Evolutionary conservation across 495 filamentous ascomycete species (phyloP), one percentile per base, ranked within the genome.

Genomic region (Lasiosphaeriaceae sp.): DNA sequence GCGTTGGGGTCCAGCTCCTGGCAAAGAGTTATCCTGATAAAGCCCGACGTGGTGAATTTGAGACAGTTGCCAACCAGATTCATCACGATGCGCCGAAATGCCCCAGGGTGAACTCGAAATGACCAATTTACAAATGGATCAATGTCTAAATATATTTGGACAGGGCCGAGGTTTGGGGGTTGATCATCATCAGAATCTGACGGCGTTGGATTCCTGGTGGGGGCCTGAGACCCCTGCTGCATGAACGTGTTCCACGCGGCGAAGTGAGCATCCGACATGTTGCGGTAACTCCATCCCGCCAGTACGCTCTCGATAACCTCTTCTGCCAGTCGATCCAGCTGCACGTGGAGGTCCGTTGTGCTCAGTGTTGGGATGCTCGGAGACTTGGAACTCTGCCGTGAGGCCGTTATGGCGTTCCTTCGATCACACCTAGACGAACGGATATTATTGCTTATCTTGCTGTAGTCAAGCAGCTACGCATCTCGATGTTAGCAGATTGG

Each of bases 1-100:
- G 17, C 54, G 44, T 54, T 66, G 21, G 68, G 66, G 44, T 58
- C 55, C 57, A 73, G 67, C 3, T 76, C 65, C 19, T 81, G 76
- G 31, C 74, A 76, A n/a, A 90, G 64, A 1, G 70, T 79, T 17
- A 94, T 66, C 2, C 76, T 76, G 39, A 94, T 86, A 50, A 76
- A 84, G 3, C 90, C 90, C 1, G 72, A 69, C 6, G 78, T 78
- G 7, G 85, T 90, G 61, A 89, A 92, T 59, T 94, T 94, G 65
- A 92, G 79, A 0, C 89, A 83, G 70, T 94, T 94, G 11, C 90
- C 88, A 52, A 90, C 85, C 1, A 94, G 59, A 58, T 94, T 92
- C 86, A 91, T 88, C 31, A 93, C 79, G 48, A 91, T 81, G 1
- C 89, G 82, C 17, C 86, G 80, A 39, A 90, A 70, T 2, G 88